These are phyloP conservation scores for Daldinia childiae DNA, from an alignment of 495 filamentous ascomycete genomes.

Conservation along the genomic window DNA sequence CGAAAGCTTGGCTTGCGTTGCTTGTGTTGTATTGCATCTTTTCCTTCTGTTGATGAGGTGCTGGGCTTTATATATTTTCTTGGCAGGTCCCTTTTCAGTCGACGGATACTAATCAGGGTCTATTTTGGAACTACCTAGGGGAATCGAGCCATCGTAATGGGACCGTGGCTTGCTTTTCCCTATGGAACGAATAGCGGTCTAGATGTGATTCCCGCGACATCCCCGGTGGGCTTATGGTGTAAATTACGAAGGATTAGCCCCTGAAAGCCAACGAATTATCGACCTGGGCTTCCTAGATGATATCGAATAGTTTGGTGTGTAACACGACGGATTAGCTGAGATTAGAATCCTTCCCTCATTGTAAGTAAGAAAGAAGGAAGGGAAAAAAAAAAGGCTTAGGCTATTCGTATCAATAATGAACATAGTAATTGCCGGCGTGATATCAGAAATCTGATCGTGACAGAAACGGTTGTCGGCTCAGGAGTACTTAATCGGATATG, in stretches of 20 bases:
- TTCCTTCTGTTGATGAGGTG: slow-evolving; percentile 8
- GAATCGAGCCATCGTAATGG: slow-evolving; percentile 5
- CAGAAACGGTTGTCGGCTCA: background rate
- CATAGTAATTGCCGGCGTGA: background rate
- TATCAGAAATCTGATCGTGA: slow-evolving; percentile 3
- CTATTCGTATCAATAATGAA: background rate
- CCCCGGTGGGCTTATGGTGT: slow-evolving; percentile 20
- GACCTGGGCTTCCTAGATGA: background rate
- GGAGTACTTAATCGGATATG: background rate
- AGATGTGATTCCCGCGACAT: slow-evolving; percentile 9
- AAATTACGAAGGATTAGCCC: slow-evolving; percentile 28
- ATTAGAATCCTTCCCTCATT: slow-evolving; percentile 11
- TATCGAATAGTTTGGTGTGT: background rate
- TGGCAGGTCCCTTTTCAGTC: slow-evolving; percentile 11
- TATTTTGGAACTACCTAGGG: background rate
- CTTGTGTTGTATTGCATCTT: slow-evolving; percentile 19
- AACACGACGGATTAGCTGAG: slow-evolving; percentile 23
- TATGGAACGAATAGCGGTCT: slow-evolving; percentile 9
- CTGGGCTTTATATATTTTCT: slow-evolving; percentile 28
- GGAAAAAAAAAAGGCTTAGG: background rate
- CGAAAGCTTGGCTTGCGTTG: slow-evolving; percentile 10
- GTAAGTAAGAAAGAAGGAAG: too few relatives aligned
- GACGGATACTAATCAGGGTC: background rate
- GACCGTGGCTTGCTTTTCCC: slow-evolving; percentile 16
- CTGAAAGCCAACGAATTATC: slow-evolving; percentile 8